Conservation (phyloP, 257 asterid genomes). For the Scutellaria baicalensis region DNA sequence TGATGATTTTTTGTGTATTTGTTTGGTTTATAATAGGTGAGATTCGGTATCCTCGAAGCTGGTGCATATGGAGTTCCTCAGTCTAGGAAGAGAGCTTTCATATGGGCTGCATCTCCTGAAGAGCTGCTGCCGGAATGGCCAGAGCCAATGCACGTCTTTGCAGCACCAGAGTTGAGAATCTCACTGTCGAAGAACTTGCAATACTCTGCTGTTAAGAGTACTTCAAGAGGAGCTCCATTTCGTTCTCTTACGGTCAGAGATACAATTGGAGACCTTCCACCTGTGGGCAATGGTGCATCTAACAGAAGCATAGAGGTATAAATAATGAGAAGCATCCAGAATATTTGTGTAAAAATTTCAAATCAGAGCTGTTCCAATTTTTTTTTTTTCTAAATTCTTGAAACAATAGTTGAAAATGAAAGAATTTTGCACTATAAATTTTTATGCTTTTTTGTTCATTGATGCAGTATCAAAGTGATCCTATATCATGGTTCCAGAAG, state of each 20-base stretch:
- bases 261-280: slow-evolving; percentile 93
- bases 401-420: too few species aligned
- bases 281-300: slow-evolving; percentile 81
- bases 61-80: slow-evolving; percentile 97
- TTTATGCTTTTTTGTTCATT: slow-evolving; percentile 10
- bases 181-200: slow-evolving; percentile 48
- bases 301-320: slow-evolving; percentile 54
- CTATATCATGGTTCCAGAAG: slow-evolving; percentile 88
- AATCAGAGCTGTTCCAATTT: too few species aligned
- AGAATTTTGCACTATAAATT: background rate
- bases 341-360: too few species aligned
- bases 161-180: slow-evolving; percentile 74
- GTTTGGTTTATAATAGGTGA: slow-evolving; percentile 42
- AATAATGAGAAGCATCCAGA: background rate
- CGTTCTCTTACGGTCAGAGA: slow-evolving; percentile 95
- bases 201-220: slow-evolving; percentile 78
- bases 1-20: background rate
- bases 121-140: slow-evolving; percentile 97
- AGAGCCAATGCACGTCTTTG: slow-evolving; percentile 95
- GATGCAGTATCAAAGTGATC: slow-evolving; percentile 70
- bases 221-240: slow-evolving; percentile 82
- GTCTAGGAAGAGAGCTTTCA: slow-evolving; percentile 92
- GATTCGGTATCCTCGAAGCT: slow-evolving; percentile 96
- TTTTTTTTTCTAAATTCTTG: too few species aligned
- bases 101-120: slow-evolving; percentile 98